Conservation (phyloP, 345 rosid species). For the Eucalyptus rudis region DNA sequence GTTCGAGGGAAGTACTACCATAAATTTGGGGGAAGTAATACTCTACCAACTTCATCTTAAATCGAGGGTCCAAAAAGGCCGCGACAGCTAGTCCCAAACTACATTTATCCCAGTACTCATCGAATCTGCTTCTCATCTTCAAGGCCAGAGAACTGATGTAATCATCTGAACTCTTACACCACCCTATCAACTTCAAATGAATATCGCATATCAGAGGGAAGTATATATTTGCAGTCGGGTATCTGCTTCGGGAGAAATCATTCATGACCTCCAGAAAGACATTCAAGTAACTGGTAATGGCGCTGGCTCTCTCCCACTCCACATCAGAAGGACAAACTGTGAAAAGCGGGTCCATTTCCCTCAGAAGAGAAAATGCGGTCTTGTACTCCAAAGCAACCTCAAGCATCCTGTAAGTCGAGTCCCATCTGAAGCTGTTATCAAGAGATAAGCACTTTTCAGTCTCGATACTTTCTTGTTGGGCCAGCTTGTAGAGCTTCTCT, state of each 20-base stretch:
- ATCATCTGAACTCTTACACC: slow-evolving; percentile 61
- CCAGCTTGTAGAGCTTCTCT: slow-evolving; percentile 26
- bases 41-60: slow-evolving; percentile 72
- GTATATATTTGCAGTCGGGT: slow-evolving; percentile 44
- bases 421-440: slow-evolving; percentile 50
- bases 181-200: slow-evolving; percentile 52
- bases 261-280: slow-evolving; percentile 45
- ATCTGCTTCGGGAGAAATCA: slow-evolving; percentile 29
- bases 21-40: slow-evolving; percentile 63
- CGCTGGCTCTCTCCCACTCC: slow-evolving; percentile 48
- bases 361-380: slow-evolving; percentile 29
- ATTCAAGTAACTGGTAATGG: slow-evolving; percentile 33
- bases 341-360: slow-evolving; percentile 20
- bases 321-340: slow-evolving; percentile 37
- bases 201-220: slow-evolving; percentile 62
- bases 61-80: slow-evolving; percentile 72
- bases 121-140: slow-evolving; percentile 54
- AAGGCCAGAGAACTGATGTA: slow-evolving; percentile 33
- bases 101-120: slow-evolving; percentile 69
- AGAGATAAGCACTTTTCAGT: slow-evolving; percentile 27
- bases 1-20: slow-evolving; percentile 34
- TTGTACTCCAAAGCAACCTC: slow-evolving; percentile 42
- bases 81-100: slow-evolving; percentile 57
- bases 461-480: slow-evolving; percentile 19
- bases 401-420: slow-evolving; percentile 56